Evolutionary conservation across 306 rosid species (phyloP), one percentile per base, ranked within the genome.

Genomic region (Vachellia collinsii): DNA sequence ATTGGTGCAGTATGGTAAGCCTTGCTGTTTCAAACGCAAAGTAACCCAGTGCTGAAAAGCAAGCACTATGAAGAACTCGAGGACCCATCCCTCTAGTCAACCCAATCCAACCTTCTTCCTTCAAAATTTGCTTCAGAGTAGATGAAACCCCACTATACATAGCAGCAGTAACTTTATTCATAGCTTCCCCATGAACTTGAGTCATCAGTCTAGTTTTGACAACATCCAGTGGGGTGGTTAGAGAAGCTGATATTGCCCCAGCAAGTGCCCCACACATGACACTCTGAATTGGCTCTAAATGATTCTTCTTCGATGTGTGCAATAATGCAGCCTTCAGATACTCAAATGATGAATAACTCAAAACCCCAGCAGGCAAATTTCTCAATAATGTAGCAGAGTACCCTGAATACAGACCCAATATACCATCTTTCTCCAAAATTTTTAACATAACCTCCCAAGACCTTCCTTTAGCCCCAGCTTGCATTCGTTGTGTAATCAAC

Each of bases 191-290:
- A 1, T 83, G 86, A 66, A 78, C 90, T 83, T 92, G 98, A 2
- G 99, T 93, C 99, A 95, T 95, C 86, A 95, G 76, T 80, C 98
- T 75, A 8, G 99, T 95, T 93, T 93, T 95, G 16, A 95, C 99
- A 48, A 91, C 98, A 77, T 95, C 97, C 72, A 95, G 82, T 43
- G 98, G 99, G 3, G 99, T 95, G 1, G 99, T 95, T 0, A 95
- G 41, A 0, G 99, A 89, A 1, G 99, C 98, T 0, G 99, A 93
- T 12, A 95, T 93, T 0, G 98, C 97, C 0, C 99, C 98, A 0
- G 99, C 98, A 34, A 95, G 80, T 2, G 97, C 99, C 39, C 98
- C 98, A 47, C 99, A 95, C 3, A 89, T 22, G 54, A 95, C 96
- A 44, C 97, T 95, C 88, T 93, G 97, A 63, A 90, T 1, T 3